A percentile compares a stretch with the other conserved stretches of the same genome.
Conservation (phyloP, 129 eudicot species). For the sunflower (Helianthus annuus) region DNA sequence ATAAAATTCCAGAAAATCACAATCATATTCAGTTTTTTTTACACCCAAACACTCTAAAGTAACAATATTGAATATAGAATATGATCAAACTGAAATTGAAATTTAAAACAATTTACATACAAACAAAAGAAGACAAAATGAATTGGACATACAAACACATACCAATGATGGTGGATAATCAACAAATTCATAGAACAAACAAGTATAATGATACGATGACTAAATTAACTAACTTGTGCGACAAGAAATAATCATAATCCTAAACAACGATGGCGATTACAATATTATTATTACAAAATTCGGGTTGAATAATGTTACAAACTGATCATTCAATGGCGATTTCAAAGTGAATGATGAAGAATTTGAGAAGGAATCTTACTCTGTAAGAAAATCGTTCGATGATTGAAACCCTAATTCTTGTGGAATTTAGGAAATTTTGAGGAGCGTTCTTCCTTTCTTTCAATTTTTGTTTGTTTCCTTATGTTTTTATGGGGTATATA, state of each 20-base stretch:
- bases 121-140: neutral
- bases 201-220: neutral
- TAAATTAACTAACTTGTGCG: neutral
- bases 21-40: neutral
- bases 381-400: constrained; percentile 13
- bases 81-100: neutral
- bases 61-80: too few species aligned
- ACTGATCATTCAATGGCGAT: neutral
- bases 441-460: neutral
- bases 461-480: neutral
- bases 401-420: constrained; percentile 31
- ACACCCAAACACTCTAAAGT: neutral
- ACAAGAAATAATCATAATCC: neutral
- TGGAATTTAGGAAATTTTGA: constrained; percentile 19
- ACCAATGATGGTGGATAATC: neutral
- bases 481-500: neutral
- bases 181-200: neutral
- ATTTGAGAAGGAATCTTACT: constrained; percentile 18
- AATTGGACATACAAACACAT: neutral
- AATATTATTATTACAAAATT: neutral
- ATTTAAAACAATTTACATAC: neutral
- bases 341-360: constrained; percentile 5
- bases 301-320: constrained; percentile 18
- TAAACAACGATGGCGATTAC: neutral
- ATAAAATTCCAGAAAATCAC: neutral